Evolutionary conservation across 257 asterid genomes (phyloP).

Genomic region (Plantago major): DNA sequence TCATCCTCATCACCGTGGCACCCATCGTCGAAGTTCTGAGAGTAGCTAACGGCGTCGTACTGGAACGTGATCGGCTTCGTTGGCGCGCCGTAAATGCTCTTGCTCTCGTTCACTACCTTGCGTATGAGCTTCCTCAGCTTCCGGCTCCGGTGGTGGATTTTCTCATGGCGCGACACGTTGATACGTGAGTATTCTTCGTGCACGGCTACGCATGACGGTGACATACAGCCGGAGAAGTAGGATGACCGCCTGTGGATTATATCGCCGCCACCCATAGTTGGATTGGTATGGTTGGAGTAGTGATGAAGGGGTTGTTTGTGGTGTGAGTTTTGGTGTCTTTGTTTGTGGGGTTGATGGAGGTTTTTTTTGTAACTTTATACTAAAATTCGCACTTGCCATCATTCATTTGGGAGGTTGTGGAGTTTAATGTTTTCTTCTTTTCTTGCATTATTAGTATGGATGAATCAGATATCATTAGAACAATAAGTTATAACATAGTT

Average conservation of each 20-base stretch:
- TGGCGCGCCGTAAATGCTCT: conserved; percentile 34
- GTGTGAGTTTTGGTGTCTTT: conserved; percentile 1
- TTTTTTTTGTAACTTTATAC: conserved; percentile 6
- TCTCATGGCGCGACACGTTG: not conserved
- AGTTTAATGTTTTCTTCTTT: no score
- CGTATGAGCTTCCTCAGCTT: conserved; percentile 39
- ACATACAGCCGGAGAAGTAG: conserved; percentile 53
- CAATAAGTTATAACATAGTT: no score
- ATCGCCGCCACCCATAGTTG: conserved; percentile 34
- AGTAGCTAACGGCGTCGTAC: conserved; percentile 57
- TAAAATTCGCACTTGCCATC: conserved; percentile 5
- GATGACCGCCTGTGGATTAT: conserved; percentile 28
- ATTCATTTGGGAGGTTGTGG: no score
- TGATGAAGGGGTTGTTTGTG: not conserved
- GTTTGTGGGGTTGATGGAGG: not conserved
- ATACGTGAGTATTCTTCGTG: conserved; percentile 57
- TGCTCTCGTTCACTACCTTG: conserved; percentile 43
- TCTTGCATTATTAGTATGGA: no score
- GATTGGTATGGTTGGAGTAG: not conserved
- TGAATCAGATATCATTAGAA: no score
- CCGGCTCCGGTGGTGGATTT: conserved; percentile 18
- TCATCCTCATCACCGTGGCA: conserved; percentile 39
- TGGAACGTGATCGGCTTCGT: conserved; percentile 32
- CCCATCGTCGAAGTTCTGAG: conserved; percentile 68
- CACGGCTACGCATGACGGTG: conserved; percentile 59